Base-by-base conservation (phyloP, 306 rosid species). In the Quercus ilex region DNA sequence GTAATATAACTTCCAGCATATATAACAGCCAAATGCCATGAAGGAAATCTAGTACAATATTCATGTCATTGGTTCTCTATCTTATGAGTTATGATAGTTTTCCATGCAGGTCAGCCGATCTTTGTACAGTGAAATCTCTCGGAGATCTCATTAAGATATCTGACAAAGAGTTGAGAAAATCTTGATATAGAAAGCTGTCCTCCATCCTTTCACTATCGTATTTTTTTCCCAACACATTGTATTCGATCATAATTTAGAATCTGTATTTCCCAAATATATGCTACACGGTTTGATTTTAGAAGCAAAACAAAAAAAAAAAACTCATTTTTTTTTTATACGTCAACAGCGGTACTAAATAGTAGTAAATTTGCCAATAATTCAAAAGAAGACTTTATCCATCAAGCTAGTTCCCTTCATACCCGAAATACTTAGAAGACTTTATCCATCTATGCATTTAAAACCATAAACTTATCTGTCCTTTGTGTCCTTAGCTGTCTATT, bases 381-480 rank as follows among this genome's bases (percentile, higher is more conserved):
- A 20, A 75, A 35, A 84, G 74, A 52, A 55, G 79, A 71, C 63
- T 26, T 26, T 26, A 26, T 26, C 26, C 59, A 8, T 12, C 14
- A 12, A 49, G 21, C 33, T 53, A 74, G 41, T 41, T 31, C 69
- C 76, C 57, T 75, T 38, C 73, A 26, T 71, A 33, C 69, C 62
- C 68, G 33, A 74, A 25, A 68, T 67, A 20, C 43, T 41, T 41
- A 8, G 46, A 8, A 41, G 46, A 8, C 11, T 38, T 56, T 2
- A 64, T 46, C 75, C 19, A 74, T 60, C 81, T 35, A 52, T 51
- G 56, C 65, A 56, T 19, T 59, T 53, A 72, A 60, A 46, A 51
- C 76, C 74, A 75, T 60, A 73, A 72, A 56, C 84, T 84, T 74
- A 87, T 78, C 83, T 28, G 78, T 83, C 84, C 78, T 75, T 77